Base-by-base conservation (phyloP, 1,284 basidiomycete genomes). In the Trichosporon sp. region DNA sequence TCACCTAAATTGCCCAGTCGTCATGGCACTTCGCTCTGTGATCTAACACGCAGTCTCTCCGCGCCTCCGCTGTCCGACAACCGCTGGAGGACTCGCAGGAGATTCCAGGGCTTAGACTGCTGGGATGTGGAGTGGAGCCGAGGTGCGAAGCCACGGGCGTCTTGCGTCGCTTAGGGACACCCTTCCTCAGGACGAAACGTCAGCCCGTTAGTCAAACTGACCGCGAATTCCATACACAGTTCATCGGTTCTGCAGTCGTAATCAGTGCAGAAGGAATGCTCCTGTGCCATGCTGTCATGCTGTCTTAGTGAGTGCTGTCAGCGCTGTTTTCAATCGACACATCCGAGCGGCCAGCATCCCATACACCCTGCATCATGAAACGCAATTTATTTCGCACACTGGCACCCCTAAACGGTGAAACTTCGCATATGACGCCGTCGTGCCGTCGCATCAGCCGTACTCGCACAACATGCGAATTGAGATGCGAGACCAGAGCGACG, bases 241-340 rank as follows among this genome's bases (percentile, higher is more conserved):
- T 10, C 51, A 54, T 54, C 51, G 51, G 21, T 26, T 26, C n/a
- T 54, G 19, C 19, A 26, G 3, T 7, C 51, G 51, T 54, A 54
- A 54, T 54, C 51, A 54, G 7, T 54, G 51, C 51, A 54, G 51
- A 54, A 54, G 51, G 51, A 54, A 54, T 54, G 51, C 51, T 54
- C 19, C 51, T 10, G 19, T 10, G 19, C n/a, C 19, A 51, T 51
- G 48, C 19, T 51, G 48, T 51, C 51, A 54, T 54, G 51, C 19
- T 54, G 51, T 11, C 51, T 26, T 26, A 16, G 19, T 54, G 51
- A 7, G 11, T 46, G 11, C 43, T 46, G 43, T 46, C 16, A 54
- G 21, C 19, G 51, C 26, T 54, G 51, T 21, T 21, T 26, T 11
- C 51, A 21, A 4, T 21, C 51, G 4, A 10, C 19, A 21, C 51